phyloP scores from a whole-genome alignment of 2,329 filamentous ascomycete genomes.

The Nannizziopsis barbatae region DNA sequence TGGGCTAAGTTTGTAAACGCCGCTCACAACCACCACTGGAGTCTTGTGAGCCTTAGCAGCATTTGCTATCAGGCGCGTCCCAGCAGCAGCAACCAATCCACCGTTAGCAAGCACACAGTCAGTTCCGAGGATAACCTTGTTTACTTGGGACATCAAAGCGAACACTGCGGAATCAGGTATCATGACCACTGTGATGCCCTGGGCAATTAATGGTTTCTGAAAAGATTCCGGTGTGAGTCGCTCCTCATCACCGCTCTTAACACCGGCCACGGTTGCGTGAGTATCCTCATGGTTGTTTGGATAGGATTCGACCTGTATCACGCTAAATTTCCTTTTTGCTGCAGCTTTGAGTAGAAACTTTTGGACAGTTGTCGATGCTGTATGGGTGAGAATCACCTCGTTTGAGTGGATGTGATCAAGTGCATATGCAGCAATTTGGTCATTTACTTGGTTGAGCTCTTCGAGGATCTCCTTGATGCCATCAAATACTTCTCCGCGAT shows the following conservation, averaged over 20 bases:
- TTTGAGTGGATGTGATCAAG: slow-evolving; percentile 88
- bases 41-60: slow-evolving; percentile 73
- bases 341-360: slow-evolving; percentile 82
- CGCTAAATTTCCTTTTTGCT: slow-evolving; percentile 79
- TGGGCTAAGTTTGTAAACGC: slow-evolving; percentile 87
- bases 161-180: slow-evolving; percentile 78
- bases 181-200: slow-evolving; percentile 71
- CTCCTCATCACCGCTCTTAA: slow-evolving; percentile 40
- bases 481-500: slow-evolving; percentile 83
- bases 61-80: slow-evolving; percentile 71
- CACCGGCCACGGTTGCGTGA: slow-evolving; percentile 51
- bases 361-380: slow-evolving; percentile 75
- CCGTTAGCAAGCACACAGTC: slow-evolving; percentile 82
- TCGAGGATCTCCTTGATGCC: slow-evolving; percentile 94
- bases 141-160: slow-evolving; percentile 88
- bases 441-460: slow-evolving; percentile 83
- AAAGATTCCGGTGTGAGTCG: slow-evolving; percentile 43
- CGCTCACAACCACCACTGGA: slow-evolving; percentile 77
- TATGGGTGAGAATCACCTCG: slow-evolving; percentile 83
- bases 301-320: slow-evolving; percentile 67
- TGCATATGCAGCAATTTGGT: slow-evolving; percentile 79
- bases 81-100: slow-evolving; percentile 69
- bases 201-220: slow-evolving; percentile 63
- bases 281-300: slow-evolving; percentile 57
- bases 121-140: slow-evolving; percentile 86